Conservation (phyloP, 108 stramenopile genomes). For the Nitzschia sp. region DNA sequence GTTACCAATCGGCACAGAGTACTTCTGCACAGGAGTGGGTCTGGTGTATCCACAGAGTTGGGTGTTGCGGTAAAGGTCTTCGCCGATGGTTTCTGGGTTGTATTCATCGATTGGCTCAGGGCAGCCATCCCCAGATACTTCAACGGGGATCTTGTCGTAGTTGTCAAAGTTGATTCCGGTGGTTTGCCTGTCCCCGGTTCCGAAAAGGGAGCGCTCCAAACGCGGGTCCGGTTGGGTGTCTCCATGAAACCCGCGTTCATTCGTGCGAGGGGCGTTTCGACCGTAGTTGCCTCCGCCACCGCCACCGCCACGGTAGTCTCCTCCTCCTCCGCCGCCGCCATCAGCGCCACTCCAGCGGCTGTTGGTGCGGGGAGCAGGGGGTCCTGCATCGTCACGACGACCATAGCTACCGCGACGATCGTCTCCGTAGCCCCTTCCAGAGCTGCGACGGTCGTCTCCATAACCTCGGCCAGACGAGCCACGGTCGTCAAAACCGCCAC, state of each 20-base stretch:
- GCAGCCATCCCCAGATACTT: slow-evolving; percentile 78
- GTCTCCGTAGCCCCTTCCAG: slow-evolving; percentile 35
- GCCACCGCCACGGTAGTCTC: slow-evolving; percentile 41
- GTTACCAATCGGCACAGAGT: slow-evolving; percentile 93
- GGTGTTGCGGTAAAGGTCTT: slow-evolving; percentile 87
- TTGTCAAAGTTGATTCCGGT: slow-evolving; percentile 99
- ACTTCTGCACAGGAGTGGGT: slow-evolving; percentile 99
- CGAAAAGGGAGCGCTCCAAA: slow-evolving; percentile 74
- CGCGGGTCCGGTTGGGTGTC: slow-evolving; percentile 79
- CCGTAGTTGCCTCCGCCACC: slow-evolving; percentile 35
- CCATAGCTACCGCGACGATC: slow-evolving; percentile 32
- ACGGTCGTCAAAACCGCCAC: slow-evolving; percentile 21
- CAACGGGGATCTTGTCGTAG: slow-evolving; percentile 98
- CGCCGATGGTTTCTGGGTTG: slow-evolving; percentile 85
- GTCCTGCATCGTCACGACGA: slow-evolving; percentile 21
- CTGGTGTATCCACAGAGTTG: slow-evolving; percentile 90
- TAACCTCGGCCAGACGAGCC: slow-evolving; percentile 17
- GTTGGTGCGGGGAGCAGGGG: slow-evolving; percentile 46
- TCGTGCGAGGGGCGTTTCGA: slow-evolving; percentile 29
- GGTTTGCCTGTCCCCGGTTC: slow-evolving; percentile 78
- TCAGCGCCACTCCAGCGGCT: slow-evolving; percentile 42
- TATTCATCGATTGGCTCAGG: slow-evolving; percentile 94
- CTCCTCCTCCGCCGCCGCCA: slow-evolving; percentile 29
- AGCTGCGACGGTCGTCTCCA: slow-evolving; percentile 23
- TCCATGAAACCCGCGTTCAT: slow-evolving; percentile 86